Percentiles rank a stretch among this genome's conserved stretches.
These are phyloP conservation scores for Cicer pinnatifidum DNA, from an alignment of 306 rosid species.

Conservation along the genomic window DNA sequence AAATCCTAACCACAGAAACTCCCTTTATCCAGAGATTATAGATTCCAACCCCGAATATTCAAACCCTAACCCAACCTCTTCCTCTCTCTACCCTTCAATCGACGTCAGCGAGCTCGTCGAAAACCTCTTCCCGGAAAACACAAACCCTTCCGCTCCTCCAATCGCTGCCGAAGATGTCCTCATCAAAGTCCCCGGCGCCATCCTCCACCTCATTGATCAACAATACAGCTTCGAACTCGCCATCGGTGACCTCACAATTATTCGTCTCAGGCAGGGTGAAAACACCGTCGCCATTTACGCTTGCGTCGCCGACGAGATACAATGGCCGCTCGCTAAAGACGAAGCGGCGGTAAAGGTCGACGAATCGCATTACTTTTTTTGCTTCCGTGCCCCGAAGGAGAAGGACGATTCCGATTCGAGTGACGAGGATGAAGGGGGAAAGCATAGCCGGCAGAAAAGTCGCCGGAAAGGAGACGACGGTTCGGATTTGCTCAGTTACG, in stretches of 20 bases:
- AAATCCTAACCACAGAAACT: conserved; percentile 34
- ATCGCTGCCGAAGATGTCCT: conserved; percentile 61
- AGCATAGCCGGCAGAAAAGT: too few relatives aligned
- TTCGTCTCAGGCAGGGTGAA: conserved; percentile 58
- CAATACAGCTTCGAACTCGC: conserved; percentile 84
- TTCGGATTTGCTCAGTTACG: conserved; percentile 61
- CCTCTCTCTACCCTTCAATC: conserved; percentile 63
- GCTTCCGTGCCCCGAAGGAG: conserved; percentile 53
- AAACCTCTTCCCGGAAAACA: conserved; percentile 52
- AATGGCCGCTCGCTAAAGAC: conserved; percentile 84
- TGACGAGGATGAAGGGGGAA: conserved; percentile 40
- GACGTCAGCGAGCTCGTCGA: conserved; percentile 56
- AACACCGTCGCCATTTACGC: conserved; percentile 63
- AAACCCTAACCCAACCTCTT: conserved; percentile 24
- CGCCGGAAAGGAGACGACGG: conserved; percentile 13
- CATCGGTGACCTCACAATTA: conserved; percentile 63
- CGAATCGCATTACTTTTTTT: conserved; percentile 82
- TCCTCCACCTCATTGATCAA: conserved; percentile 79
- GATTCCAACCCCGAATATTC: conserved; percentile 45
- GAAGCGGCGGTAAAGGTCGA: conserved; percentile 78
- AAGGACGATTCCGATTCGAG: conserved; percentile 48
- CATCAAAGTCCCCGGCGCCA: conserved; percentile 78
- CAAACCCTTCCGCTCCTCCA: conserved; percentile 50
- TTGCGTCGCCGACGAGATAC: conserved; percentile 65
- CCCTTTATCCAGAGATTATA: conserved; percentile 54